phyloP scores from a whole-genome alignment of 805 yeast genomes.

The Dipodascus albidus region DNA sequence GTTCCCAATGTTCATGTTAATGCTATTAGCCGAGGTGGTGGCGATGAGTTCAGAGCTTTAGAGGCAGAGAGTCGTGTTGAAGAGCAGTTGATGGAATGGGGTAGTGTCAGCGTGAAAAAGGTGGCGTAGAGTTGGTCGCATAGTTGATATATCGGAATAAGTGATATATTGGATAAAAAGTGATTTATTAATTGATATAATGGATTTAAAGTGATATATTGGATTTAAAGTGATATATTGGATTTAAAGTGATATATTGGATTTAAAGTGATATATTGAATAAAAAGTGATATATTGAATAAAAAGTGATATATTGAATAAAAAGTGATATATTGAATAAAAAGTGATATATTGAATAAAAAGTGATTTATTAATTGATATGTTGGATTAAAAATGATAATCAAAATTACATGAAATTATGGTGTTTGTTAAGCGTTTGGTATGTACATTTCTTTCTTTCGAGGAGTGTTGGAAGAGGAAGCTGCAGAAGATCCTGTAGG shows the following conservation, averaged over 20 bases:
- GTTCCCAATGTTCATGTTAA: slow-evolving; percentile 84
- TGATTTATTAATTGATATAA: neutral
- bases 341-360: too few species aligned
- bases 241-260: neutral
- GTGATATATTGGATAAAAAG: too few species aligned
- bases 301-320: too few species aligned
- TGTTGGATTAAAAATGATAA: too few species aligned
- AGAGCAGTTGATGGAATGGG: slow-evolving; percentile 46
- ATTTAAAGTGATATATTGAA: neutral
- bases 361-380: too few species aligned
- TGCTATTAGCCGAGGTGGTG: slow-evolving; percentile 74
- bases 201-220: neutral
- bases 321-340: too few species aligned
- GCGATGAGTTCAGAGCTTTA: slow-evolving; percentile 61
- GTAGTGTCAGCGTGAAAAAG: slow-evolving; percentile 13
- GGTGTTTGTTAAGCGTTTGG: too few species aligned
- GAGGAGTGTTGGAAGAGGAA: too few species aligned
- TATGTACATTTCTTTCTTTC: too few species aligned
- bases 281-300: too few species aligned
- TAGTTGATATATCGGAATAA: too few species aligned
- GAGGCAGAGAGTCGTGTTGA: slow-evolving; percentile 48
- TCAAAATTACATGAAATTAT: too few species aligned
- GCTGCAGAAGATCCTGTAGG: neutral
- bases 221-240: neutral
- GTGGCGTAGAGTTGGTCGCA: slow-evolving; percentile 11